phyloP scores from a whole-genome alignment of 2,329 filamentous ascomycete genomes.

The Ascochyta pisi region DNA sequence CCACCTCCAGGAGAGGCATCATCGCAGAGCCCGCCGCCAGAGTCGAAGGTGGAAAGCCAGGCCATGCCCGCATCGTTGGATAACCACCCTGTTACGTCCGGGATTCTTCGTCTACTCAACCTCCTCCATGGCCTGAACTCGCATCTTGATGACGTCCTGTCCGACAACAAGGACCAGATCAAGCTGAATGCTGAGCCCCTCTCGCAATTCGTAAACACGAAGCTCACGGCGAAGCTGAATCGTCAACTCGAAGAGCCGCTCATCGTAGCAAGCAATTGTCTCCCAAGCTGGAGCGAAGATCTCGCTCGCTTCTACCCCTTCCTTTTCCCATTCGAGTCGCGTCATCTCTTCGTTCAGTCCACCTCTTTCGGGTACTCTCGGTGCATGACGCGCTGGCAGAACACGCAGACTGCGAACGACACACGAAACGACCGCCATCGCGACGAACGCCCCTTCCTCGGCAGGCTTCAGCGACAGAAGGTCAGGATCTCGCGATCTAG shows the following conservation, averaged over 20 bases:
- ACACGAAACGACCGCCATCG: slow-evolving; percentile 79
- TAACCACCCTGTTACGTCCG: slow-evolving; percentile 83
- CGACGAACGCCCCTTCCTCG: slow-evolving; percentile 90
- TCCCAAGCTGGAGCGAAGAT: slow-evolving; percentile 96
- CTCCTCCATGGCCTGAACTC: slow-evolving; percentile 92
- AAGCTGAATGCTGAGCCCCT: slow-evolving; percentile 81
- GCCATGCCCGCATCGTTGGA: slow-evolving; percentile 79
- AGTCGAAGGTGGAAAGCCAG: slow-evolving; percentile 60
- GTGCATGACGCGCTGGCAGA: slow-evolving; percentile 98
- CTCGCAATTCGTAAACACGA: slow-evolving; percentile 97
- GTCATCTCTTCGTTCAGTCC: slow-evolving; percentile 94
- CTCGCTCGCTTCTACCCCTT: slow-evolving; percentile 93
- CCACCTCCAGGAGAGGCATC: slow-evolving; percentile 77
- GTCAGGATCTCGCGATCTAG: slow-evolving; percentile 96
- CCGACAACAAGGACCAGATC: slow-evolving; percentile 74
- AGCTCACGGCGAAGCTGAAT: slow-evolving; percentile 96
- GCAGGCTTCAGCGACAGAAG: slow-evolving; percentile 91
- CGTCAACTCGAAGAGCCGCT: slow-evolving; percentile 94
- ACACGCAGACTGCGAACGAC: slow-evolving; percentile 81
- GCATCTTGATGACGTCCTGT: slow-evolving; percentile 88
- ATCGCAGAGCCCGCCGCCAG: slow-evolving; percentile 64
- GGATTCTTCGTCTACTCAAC: slow-evolving; percentile 85
- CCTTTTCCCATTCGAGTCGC: slow-evolving; percentile 96
- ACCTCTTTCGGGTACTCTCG: slow-evolving; percentile 98
- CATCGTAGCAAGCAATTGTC: slow-evolving; percentile 94